These are phyloP conservation scores for Apiotrichum brassicae DNA, from an alignment of 1,284 basidiomycete genomes.

Conservation along the genomic window DNA sequence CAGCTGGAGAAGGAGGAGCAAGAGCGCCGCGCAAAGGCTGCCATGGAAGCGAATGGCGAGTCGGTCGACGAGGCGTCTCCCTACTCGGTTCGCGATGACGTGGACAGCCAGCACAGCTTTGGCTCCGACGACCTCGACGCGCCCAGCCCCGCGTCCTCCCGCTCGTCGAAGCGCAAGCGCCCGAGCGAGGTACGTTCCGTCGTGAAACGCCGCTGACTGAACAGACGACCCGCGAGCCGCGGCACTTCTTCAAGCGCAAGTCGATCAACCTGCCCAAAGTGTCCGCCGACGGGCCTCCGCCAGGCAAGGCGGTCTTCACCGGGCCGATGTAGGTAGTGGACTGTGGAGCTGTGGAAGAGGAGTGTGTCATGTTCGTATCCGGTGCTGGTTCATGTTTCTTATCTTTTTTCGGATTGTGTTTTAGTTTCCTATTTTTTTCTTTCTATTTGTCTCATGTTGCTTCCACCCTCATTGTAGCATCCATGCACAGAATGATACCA, in stretches of 20 bases:
- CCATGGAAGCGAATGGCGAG: not conserved
- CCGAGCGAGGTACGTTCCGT: too few relatives aligned
- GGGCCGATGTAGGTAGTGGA: too few relatives aligned
- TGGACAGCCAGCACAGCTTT: not conserved
- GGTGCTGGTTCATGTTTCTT: too few relatives aligned
- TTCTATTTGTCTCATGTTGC: not conserved
- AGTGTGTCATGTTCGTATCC: too few relatives aligned
- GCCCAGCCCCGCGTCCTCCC: too few relatives aligned
- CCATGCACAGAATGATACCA: too few relatives aligned
- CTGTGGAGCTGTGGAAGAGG: too few relatives aligned
- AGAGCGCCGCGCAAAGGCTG: slow-evolving; percentile 5
- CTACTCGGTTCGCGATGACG: not conserved
- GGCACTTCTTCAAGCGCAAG: too few relatives aligned
- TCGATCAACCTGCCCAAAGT: too few relatives aligned
- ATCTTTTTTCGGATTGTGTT: not conserved
- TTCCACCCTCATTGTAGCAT: not conserved
- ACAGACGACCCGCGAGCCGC: too few relatives aligned
- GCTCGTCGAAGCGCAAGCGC: too few relatives aligned
- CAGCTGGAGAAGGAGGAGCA: slow-evolving; percentile 13
- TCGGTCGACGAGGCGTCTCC: not conserved
- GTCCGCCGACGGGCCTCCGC: not conserved
- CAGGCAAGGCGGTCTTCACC: not conserved
- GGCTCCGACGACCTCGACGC: not conserved
- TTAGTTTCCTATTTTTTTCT: not conserved
- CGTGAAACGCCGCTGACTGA: too few relatives aligned